Base-by-base conservation (phyloP, 2,329 filamentous ascomycete species). In the Stemphylium beticola region DNA sequence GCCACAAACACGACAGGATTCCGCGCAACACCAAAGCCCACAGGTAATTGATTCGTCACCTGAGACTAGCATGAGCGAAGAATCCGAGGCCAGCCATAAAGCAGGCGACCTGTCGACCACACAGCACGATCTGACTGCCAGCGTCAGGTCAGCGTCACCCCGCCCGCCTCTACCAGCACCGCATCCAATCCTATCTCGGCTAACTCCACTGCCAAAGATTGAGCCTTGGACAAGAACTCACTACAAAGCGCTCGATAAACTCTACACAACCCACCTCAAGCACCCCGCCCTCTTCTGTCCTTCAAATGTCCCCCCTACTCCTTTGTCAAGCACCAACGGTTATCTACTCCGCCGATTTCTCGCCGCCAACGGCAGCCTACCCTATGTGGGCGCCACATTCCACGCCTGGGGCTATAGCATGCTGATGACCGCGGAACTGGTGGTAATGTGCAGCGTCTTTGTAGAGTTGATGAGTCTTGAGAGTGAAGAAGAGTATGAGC, bases 171-270 rank as follows among this genome's bases (percentile, higher is more conserved):
- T 64, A 9, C 52, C 57, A 33, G 54, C 61, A n/a, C 57, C 54
- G 2, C 72, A 74, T 33, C 74, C 73, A 0, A 58, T 68, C 5
- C 60, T 66, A 8, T 39, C 58, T 12, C 62, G 66, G 37, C 62
- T 70, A 44, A 44, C 60, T 4, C 60, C 62, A 7, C 63, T 77
- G 0, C 75, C 75, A 7, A 68, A 67, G 24, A 36, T 72, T 15
- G 67, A 75, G 38, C 75, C 75, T 4, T 77, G 74, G 73, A 76
- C 75, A 31, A 72, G 72, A 34, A 75, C 74, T 0, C 75, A 77
- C 56, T 77, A 75, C 62, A 72, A 72, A 22, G 65, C 65, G 4
- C 69, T 77, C 32, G 74, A 77, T 55, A 57, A 59, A 12, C 66
- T 77, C 7, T 76, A 71, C 59, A 56, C 68, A 20, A 59, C 64